phyloP scores from a whole-genome alignment of 495 filamentous ascomycete genomes.

The Copromyces sp. region DNA sequence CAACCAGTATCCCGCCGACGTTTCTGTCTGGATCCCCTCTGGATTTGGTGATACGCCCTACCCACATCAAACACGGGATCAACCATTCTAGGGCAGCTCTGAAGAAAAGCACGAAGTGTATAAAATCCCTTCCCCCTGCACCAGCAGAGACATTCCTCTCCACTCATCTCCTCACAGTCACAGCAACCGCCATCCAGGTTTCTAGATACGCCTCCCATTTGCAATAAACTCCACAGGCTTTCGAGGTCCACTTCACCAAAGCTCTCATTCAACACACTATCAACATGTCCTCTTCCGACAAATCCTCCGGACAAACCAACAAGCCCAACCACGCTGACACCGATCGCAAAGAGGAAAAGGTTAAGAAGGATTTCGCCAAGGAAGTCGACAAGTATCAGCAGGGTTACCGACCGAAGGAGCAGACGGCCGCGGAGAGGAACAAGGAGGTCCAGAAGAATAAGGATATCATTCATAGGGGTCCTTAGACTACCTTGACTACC shows the following conservation, averaged over 20 bases:
- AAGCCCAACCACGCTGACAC: not conserved
- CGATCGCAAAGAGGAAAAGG: not conserved
- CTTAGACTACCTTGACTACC: not conserved
- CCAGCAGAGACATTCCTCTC: not conserved
- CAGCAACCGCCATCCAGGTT: not conserved
- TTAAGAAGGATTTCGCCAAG: not conserved
- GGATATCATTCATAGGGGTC: not conserved
- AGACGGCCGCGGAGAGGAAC: not conserved
- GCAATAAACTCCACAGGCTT: too few species aligned
- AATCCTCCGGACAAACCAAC: constrained; percentile 1
- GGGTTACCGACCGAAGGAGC: too few species aligned
- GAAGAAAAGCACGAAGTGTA: not conserved
- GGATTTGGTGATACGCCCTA: not conserved
- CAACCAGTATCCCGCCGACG: not conserved
- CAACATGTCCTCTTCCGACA: not conserved
- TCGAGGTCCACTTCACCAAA: too few species aligned
- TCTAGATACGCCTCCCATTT: not conserved
- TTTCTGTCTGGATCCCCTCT: not conserved
- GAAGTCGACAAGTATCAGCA: not conserved
- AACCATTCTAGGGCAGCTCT: not conserved
- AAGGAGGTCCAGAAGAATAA: not conserved
- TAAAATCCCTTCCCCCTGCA: not conserved
- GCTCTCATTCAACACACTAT: too few species aligned
- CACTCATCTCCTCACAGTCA: not conserved
- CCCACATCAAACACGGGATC: not conserved